phyloP scores from a whole-genome alignment of 1,284 basidiomycete species.

The Laetiporus sulphureus region DNA sequence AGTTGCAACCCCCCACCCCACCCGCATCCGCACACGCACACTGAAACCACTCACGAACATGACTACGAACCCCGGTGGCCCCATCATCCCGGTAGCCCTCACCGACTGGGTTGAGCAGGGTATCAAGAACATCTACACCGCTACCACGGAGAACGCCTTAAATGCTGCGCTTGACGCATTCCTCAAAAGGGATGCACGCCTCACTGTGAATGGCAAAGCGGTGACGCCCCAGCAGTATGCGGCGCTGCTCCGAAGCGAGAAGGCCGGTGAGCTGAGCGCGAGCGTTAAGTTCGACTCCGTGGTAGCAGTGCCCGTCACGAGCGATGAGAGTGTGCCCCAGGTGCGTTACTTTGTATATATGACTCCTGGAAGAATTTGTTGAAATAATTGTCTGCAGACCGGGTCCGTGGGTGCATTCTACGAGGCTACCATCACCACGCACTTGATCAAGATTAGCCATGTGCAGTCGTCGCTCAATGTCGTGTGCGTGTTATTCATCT shows the following conservation, averaged over 20 bases:
- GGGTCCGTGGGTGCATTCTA: constrained; percentile 21
- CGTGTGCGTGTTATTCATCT: constrained; percentile 35
- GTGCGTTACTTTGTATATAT: background rate
- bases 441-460: constrained; percentile 22
- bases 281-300: constrained; percentile 15
- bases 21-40: background rate
- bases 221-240: constrained; percentile 19
- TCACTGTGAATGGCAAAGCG: constrained; percentile 29
- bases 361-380: background rate
- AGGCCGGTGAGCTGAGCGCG: constrained; percentile 13
- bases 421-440: constrained; percentile 16
- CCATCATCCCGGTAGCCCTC: constrained; percentile 10
- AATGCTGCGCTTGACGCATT: constrained; percentile 27
- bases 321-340: constrained; percentile 10
- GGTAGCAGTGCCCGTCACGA: constrained; percentile 14
- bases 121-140: constrained; percentile 25
- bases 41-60: background rate
- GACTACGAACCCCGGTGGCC: background rate
- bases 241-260: constrained; percentile 15
- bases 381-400: constrained; percentile 9
- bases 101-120: constrained; percentile 27
- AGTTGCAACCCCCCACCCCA: background rate
- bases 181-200: constrained; percentile 20
- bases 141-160: constrained; percentile 25
- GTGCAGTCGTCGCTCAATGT: constrained; percentile 22